phyloP scores from a whole-genome alignment of 1,139 yeast species.

The Magnusiomyces fungicola region DNA sequence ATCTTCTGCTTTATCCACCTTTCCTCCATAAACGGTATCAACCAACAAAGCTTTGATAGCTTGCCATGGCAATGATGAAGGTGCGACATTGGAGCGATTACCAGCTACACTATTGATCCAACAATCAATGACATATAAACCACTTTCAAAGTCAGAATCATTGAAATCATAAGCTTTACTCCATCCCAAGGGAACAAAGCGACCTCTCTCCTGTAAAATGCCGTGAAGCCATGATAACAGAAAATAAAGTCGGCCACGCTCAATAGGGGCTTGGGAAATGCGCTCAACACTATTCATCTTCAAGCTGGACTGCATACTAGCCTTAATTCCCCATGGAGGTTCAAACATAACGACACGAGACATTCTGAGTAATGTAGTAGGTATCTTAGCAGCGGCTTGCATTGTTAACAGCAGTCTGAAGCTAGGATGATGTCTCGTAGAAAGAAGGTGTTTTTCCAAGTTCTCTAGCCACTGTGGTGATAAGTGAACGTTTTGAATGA shows the following conservation, averaged over 20 bases:
- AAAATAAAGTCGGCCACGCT: slow-evolving; percentile 44
- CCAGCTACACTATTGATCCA: slow-evolving; percentile 32
- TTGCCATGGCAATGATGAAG: slow-evolving; percentile 51
- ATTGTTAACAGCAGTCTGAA: slow-evolving; percentile 59
- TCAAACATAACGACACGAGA: slow-evolving; percentile 54
- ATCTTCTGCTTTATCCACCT: slow-evolving; percentile 49
- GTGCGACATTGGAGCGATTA: slow-evolving; percentile 38
- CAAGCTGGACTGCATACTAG: slow-evolving; percentile 37
- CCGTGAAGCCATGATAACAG: slow-evolving; percentile 67
- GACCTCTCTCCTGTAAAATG: slow-evolving; percentile 48
- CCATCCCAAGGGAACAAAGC: slow-evolving; percentile 61
- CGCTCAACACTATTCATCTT: slow-evolving; percentile 24
- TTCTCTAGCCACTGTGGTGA: slow-evolving; percentile 55
- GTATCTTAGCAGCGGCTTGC: slow-evolving; percentile 43
- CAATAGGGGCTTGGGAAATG: slow-evolving; percentile 35
- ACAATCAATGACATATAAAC: slow-evolving; percentile 39
- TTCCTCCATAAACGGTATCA: slow-evolving; percentile 66
- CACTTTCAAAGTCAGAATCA: slow-evolving; percentile 63
- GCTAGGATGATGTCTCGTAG: slow-evolving; percentile 24
- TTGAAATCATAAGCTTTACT: slow-evolving; percentile 56
- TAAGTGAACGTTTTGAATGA: slow-evolving; percentile 74
- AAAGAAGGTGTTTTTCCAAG: slow-evolving; percentile 42
- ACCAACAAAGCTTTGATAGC: slow-evolving; percentile 46
- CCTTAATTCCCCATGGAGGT: slow-evolving; percentile 52
- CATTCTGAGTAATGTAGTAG: slow-evolving; percentile 46